Base-by-base conservation (phyloP, 2,329 filamentous ascomycete genomes). In the Bipolaris cookei region DNA sequence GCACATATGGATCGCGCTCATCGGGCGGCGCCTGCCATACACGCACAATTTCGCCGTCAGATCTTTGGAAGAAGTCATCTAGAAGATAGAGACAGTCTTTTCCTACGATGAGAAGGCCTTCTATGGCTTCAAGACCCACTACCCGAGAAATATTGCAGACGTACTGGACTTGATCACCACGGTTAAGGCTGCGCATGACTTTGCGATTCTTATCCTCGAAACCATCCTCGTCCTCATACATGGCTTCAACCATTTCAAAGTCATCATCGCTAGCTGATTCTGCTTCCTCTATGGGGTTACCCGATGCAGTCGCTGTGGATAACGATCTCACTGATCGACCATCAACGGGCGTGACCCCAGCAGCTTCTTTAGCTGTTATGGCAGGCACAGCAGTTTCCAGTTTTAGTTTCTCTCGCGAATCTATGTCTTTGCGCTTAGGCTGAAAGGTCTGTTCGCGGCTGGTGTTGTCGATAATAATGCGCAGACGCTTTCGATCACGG, bases 151-250 rank as follows among this genome's bases (percentile, higher is more conserved):
- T 89, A 67, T 99, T 99, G 81, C 92, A 96, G 1, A 97, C 92
- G 54, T 91, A 90, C 73, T 97, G 91, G 1, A 99, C 94, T 54
- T 93, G 86, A 69, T 99, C 95, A 4, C 93, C 92, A 11, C 90
- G 89, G 66, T 97, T 90, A 10, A 99, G 82, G 62, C 92, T 94
- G 49, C 95, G 86, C 92, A 98, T 96, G 42, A 99, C 94, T 76
- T 97, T 97, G 42, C 96, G 86, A 70, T 99, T 98, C 80, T 97
- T 98, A 76, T 99, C 96, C 76, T 99, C 96, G 61, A 96, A 96
- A 1, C 88, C 89, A 64, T 95, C 92, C 23, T 91, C 86, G 38
- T 90, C 87, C 54, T 94, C 90, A 68, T 92, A 92, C 0, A 94
- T 93, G 59, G 97, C 94, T 58, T 98, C 93, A 6, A 99, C 89